phyloP scores from a whole-genome alignment of 495 filamentous ascomycete genomes.

The Penicillium alfredii region DNA sequence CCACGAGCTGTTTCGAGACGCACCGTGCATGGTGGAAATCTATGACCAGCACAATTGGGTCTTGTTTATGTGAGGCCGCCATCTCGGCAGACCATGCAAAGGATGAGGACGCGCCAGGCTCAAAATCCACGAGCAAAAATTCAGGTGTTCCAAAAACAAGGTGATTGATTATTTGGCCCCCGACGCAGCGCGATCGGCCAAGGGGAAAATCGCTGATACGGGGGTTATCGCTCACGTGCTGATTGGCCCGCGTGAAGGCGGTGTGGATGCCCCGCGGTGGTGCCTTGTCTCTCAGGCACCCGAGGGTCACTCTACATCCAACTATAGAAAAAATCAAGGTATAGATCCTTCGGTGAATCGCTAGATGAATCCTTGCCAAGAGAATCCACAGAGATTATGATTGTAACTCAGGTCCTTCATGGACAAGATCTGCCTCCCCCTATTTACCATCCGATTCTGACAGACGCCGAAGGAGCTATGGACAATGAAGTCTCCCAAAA shows the following conservation, averaged over 20 bases:
- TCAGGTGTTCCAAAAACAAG: slow-evolving; percentile 11
- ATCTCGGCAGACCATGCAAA: slow-evolving; percentile 25
- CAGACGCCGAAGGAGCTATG: slow-evolving; percentile 29
- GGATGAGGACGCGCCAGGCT: neutral
- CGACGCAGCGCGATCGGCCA: slow-evolving; percentile 8
- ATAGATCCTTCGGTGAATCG: no score
- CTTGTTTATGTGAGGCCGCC: slow-evolving; percentile 31
- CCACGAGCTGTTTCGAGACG: slow-evolving; percentile 16
- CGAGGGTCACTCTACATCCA: no score
- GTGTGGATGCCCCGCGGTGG: slow-evolving; percentile 19
- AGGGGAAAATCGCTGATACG: slow-evolving; percentile 14
- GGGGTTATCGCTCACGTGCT: slow-evolving; percentile 26
- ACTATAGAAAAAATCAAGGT: no score
- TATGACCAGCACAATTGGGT: slow-evolving; percentile 76
- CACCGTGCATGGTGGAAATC: slow-evolving; percentile 93
- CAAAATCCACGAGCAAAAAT: neutral
- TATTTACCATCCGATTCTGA: slow-evolving; percentile 22
- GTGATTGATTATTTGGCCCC: slow-evolving; percentile 7
- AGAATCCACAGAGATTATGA: no score
- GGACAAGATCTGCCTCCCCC: slow-evolving; percentile 18
- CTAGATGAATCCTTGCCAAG: no score
- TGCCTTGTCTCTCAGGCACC: no score
- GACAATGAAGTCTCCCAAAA: slow-evolving; percentile 21
- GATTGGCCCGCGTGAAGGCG: slow-evolving; percentile 16
- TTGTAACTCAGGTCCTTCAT: slow-evolving; percentile 9